Evolutionary conservation across 495 filamentous ascomycete species (phyloP).

Genomic region (Penicillium simplicissimum): DNA sequence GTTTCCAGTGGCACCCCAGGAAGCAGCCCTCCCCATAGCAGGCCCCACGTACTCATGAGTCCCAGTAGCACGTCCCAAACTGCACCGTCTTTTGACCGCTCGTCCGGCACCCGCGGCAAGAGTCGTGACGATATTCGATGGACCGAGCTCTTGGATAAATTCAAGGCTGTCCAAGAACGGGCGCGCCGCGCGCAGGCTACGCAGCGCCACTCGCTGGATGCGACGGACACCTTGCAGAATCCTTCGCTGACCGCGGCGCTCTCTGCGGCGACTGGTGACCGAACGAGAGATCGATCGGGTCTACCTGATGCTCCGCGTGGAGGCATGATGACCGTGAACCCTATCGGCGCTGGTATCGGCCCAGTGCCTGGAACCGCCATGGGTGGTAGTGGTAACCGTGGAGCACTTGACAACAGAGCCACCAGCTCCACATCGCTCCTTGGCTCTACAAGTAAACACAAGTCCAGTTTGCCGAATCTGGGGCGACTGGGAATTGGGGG

Average conservation of each 20-base stretch:
- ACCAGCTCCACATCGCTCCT: conserved; percentile 37
- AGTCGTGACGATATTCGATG: conserved; percentile 87
- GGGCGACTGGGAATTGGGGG: conserved; percentile 69
- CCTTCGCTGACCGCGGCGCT: conserved; percentile 37
- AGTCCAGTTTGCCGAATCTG: conserved; percentile 67
- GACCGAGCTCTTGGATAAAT: conserved; percentile 95
- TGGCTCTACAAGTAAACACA: conserved; percentile 52
- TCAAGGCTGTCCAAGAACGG: conserved; percentile 83
- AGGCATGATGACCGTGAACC: conserved; percentile 24
- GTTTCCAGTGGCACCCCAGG: not conserved
- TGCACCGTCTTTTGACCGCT: conserved; percentile 58
- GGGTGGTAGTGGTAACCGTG: conserved; percentile 16
- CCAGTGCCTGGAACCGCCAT: conserved; percentile 18
- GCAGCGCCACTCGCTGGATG: conserved; percentile 35
- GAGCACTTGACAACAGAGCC: conserved; percentile 2
- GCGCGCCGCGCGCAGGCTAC: conserved; percentile 55
- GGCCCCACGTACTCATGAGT: conserved; percentile 7
- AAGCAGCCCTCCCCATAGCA: not conserved
- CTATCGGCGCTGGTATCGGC: conserved; percentile 8
- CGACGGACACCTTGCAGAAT: conserved; percentile 21
- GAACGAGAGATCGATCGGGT: conserved; percentile 44
- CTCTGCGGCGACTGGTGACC: conserved; percentile 33
- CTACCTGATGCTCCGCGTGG: conserved; percentile 44
- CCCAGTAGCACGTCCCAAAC: conserved; percentile 20
- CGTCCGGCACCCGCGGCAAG: conserved; percentile 70